Evolutionary conservation across 768 basidiomycete species (phyloP), one percentile per base, ranked within the genome.

Genomic region (Cubamyces sp.): DNA sequence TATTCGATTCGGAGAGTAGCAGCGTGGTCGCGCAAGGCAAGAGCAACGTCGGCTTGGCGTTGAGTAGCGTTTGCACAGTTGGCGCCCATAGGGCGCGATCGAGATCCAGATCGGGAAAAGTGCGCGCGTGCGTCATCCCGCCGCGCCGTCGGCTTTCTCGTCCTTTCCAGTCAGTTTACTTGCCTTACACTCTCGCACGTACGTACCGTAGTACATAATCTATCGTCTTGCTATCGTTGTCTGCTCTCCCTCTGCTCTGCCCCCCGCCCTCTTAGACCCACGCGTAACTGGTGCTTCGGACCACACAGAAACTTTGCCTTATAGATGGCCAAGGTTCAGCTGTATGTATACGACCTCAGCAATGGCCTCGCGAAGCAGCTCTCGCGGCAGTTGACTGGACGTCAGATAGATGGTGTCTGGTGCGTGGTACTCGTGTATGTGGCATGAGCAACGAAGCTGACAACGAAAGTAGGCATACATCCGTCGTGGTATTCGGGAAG

Each of bases 361-460:
- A 87, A 88, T 69, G 95, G 95, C 43, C 80, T 96, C 68, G 96
- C 94, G 6, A 81, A 82, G 56, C 83, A 86, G 62, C 76, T 97
- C 39, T 96, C 94, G 6, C 76, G 81, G 49, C 90, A 90, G 74
- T 80, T 97, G 42, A 91, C 90, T 0, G 96, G 96, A 5, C 84
- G 85, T 54, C 93, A 95, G 74, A 93, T 97, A 55, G 92, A 97
- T 64, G 96, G 96, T 0, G 87, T 98, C 54, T 98, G 96, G 95
- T 92, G 57, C 66, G 82, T 74, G 16, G 18, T 1, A n/a, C 5
- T 21, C 28, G 11, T 28, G 56, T 28, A 34, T 40, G 4, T 21
- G 30, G 37, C 26, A 34, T 34, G 9, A 11, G 1, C 34, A 34
- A 7, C 11, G 34, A 34, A 1, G 11, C 34, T 11, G 9, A 34